Base-by-base conservation (phyloP, 2,329 filamentous ascomycete genomes). In the Paraphoma sp. region DNA sequence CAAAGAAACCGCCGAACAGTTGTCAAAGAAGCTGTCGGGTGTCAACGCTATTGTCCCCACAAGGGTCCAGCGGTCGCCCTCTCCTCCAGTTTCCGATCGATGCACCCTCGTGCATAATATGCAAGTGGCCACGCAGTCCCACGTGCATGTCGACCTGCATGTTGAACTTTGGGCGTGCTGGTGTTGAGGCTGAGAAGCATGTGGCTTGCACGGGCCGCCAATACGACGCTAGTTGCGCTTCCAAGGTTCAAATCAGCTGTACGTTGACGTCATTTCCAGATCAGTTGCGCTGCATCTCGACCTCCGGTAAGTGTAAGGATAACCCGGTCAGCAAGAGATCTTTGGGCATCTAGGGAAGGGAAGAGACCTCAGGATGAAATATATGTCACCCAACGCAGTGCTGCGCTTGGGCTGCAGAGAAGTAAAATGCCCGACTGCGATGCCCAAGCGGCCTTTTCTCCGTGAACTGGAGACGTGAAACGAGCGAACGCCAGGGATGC, bases 181-280 rank as follows among this genome's bases (percentile, higher is more conserved):
- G 54, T 51, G 48, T 45, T 56, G 64, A 58, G 60, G 62, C 62
- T 64, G 56, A 60, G 52, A 16, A 36, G 46, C 38, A 28, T 46
- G 53, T 29, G 41, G 45, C 45, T 17, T 36, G 45, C 30, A 47
- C 29, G 36, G 16, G 14, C n/a, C 36, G 33, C 33, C 33, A 36
- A 36, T 36, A 14, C 33, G 33, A 36, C 9, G 33, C 33, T 36
- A 36, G 33, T 10, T 36, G 10, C 7, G 33, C 33, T 36, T 36
- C 33, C 33, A 36, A 36, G 33, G 33, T 36, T 36, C 33, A 36
- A 10, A 36, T 36, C 14, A 10, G 33, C 33, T 28, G 16, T 41
- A 12, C 40, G 8, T n/a, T 64, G 62, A 72, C 69, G 65, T 72
- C 69, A 70, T 52, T 6, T 10, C 33, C 14, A 10, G 10, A 36